These are phyloP conservation scores for Termitomyces sp. DNA, from an alignment of 768 basidiomycete species.

Conservation along the genomic window DNA sequence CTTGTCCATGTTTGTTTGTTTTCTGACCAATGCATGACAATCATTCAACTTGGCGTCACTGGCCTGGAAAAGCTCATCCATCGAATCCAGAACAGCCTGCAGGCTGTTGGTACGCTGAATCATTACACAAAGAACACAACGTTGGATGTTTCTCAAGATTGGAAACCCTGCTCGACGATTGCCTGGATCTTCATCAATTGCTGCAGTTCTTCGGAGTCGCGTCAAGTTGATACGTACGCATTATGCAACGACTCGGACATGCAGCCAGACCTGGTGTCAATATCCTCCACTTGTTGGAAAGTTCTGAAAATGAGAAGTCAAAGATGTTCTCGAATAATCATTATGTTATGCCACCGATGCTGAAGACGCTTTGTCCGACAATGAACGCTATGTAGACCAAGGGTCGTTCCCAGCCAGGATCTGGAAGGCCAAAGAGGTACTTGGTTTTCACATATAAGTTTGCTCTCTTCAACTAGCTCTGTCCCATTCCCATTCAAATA, in stretches of 20 bases:
- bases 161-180: neutral
- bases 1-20: neutral
- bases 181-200: neutral
- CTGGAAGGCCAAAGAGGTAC: neutral
- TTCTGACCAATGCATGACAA: neutral
- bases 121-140: too few relatives aligned
- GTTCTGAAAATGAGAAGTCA: neutral
- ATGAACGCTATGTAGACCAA: neutral
- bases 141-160: too few relatives aligned
- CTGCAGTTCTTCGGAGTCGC: neutral
- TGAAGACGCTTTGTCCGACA: slow-evolving; percentile 3
- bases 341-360: neutral
- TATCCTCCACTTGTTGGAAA: neutral
- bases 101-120: neutral
- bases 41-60: too few relatives aligned
- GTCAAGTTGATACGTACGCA: neutral
- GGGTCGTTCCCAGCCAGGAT: neutral
- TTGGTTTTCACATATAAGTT: neutral
- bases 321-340: neutral
- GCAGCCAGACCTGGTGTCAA: neutral
- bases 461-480: neutral
- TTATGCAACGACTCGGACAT: neutral
- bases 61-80: too few relatives aligned
- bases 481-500: neutral
- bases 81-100: neutral